Evolutionary conservation across 441 rosid genomes (phyloP).

Genomic region (Pelargonium citronellum): DNA sequence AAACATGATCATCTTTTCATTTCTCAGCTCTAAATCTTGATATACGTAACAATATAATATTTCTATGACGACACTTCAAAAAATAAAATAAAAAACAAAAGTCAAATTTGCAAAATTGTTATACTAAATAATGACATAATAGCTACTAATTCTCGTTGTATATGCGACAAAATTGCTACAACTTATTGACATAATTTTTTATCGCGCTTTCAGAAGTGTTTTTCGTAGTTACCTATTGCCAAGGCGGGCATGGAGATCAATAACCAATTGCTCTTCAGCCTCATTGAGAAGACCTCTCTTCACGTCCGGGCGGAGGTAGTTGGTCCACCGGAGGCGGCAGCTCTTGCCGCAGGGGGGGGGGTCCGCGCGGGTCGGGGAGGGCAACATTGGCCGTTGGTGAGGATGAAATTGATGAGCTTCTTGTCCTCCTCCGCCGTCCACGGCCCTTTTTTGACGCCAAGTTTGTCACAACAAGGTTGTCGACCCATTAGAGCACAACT

Average conservation of each 20-base stretch:
- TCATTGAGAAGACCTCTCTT: conserved; percentile 60
- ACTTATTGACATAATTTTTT: neutral
- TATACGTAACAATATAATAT: too few species aligned
- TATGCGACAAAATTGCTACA: neutral
- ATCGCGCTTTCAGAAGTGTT: too few species aligned
- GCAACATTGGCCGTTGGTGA: conserved; percentile 60
- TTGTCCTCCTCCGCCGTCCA: conserved; percentile 66
- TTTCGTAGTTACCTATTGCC: conserved; percentile 47
- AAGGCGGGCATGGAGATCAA: conserved; percentile 61
- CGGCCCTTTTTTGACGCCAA: conserved; percentile 61
- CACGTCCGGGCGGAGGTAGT: conserved; percentile 66
- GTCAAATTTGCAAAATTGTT: too few species aligned
- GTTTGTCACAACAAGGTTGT: conserved; percentile 63
- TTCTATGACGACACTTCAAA: too few species aligned
- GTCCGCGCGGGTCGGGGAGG: conserved; percentile 56
- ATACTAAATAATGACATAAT: too few species aligned
- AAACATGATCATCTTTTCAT: too few species aligned
- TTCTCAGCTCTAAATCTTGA: neutral
- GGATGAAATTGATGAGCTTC: conserved; percentile 52
- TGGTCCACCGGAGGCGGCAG: conserved; percentile 72
- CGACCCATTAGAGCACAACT: conserved; percentile 34
- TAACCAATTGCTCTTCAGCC: conserved; percentile 53
- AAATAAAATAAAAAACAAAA: too few species aligned
- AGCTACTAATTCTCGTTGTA: too few species aligned
- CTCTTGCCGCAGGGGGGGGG: conserved; percentile 69